A percentile compares a stretch with the other conserved stretches of the same genome.
Evolutionary conservation across 441 rosid genomes (phyloP).

Genomic region (Arabidopsis hybrid): DNA sequence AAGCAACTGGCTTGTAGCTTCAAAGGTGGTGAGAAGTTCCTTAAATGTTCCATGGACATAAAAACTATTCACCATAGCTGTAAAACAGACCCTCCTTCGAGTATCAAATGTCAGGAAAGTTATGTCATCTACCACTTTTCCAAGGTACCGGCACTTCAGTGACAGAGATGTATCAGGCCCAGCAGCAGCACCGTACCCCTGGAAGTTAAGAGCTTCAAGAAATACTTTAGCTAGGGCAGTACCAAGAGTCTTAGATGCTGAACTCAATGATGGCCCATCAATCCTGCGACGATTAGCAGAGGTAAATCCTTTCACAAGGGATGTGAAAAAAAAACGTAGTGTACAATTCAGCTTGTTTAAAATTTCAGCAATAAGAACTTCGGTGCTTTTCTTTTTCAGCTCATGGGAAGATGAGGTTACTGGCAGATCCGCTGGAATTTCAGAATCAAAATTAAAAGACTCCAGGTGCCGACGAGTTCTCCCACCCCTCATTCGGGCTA

Average conservation of each 20-base stretch:
- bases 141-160: constrained; percentile 93
- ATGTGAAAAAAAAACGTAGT: constrained; percentile 77
- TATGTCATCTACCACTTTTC: constrained; percentile 91
- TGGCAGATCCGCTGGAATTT: constrained; percentile 59
- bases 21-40: constrained; percentile 93
- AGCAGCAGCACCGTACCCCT: constrained; percentile 67
- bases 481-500: constrained; percentile 92
- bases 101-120: constrained; percentile 82
- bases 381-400: constrained; percentile 82
- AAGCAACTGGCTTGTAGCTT: constrained; percentile 92
- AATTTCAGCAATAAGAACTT: constrained; percentile 72
- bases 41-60: constrained; percentile 92
- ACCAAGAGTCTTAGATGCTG: constrained; percentile 91
- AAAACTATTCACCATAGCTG: constrained; percentile 88
- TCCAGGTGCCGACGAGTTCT: constrained; percentile 88
- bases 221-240: constrained; percentile 85
- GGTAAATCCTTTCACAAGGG: constrained; percentile 93
- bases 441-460: constrained; percentile 79
- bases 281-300: constrained; percentile 94
- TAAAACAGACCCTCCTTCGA: constrained; percentile 82
- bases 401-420: constrained; percentile 70
- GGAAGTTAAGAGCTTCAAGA: constrained; percentile 85
- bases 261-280: constrained; percentile 76
- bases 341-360: constrained; percentile 82
- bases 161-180: constrained; percentile 71